Base-by-base conservation (phyloP, 148 eudicot genomes). In the Fagopyrum esculentum region DNA sequence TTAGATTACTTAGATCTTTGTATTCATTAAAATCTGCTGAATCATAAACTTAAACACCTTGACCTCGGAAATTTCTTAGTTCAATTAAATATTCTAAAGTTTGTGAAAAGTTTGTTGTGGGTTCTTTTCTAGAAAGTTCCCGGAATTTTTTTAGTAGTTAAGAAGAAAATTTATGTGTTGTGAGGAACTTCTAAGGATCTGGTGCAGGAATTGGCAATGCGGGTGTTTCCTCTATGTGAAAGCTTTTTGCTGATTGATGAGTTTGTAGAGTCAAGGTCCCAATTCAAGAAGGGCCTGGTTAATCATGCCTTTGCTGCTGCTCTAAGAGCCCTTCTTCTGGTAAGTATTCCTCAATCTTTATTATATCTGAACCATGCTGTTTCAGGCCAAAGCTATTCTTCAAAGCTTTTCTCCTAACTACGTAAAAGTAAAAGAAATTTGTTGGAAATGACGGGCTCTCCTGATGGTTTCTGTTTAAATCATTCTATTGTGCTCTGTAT, bases 241-340 rank as follows among this genome's bases (percentile, higher is more conserved):
- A 92, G 96, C 79, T 95, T 85, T 85, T 50, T 90, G 77, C 81
- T 90, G 75, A 89, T 95, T 71, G 86, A 86, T 61, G 93, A 86
- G 71, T 95, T 92, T 83, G 96, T 95, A 61, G 98, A 95, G 86
- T 89, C 96, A 73, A 85, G 93, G 81, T 92, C 98, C 17, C 93
- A 86, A 82, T 92, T 91, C 86, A 95, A 95, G 87, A 87, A 84
- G 78, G 98, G 98, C 66, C 79, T 95, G 73, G 98, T 95, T 61
- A 95, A 95, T 86, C 98, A 95, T 80, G 97, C 98, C 73, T 95
- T 95, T 87, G 91, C 98, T 69, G 90, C 98, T 80, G 98, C 98
- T 75, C 80, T 95, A 15, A 88, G 98, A 73, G 85, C 92, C 50
- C 87, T 92, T 49, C 96, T 95, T 78, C 78, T 95, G 77, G 98